Base-by-base conservation (phyloP, 495 filamentous ascomycete species). In the Xylaria cubensis region DNA sequence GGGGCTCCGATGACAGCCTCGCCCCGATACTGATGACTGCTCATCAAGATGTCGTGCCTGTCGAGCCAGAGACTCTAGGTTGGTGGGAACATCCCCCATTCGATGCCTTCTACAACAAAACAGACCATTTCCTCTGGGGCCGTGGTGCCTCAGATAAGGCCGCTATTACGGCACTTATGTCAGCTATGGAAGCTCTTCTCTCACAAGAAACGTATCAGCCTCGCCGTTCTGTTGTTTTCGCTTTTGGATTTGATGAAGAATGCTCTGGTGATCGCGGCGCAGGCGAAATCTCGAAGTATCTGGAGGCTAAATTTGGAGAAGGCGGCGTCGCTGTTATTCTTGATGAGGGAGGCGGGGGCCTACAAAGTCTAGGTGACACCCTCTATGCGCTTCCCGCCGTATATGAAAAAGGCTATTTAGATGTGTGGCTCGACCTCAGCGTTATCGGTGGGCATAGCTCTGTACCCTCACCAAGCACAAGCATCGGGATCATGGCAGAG, bases 171-270 rank as follows among this genome's bases (percentile, higher is more conserved):
- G 89, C 84, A 0, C 78, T 89, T 0, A 78, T 92, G 68, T 87
- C 86, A 34, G 83, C 81, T 2, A 74, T 89, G 6, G 88, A 90
- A 67, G 84, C 85, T 36, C 81, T 91, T 2, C 77, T 90, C 8
- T 74, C 76, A 2, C 85, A 87, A 46, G 48, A 67, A n/a, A 75
- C 80, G 32, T 91, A 85, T 78, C 68, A 73, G 1, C 89, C 89
- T 0, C 79, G 78, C 39, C 83, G 90, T 64, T 88, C 87, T 0
- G 74, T 91, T 0, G 65, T 91, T 6, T 76, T 91, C 0, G 84
- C 86, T 34, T 89, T 91, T 72, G 89, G 89, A 0, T 91, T 87
- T 71, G 90, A 92, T 71, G 88, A 90, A 72, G 89, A 91, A 69
- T 86, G 87, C 17, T 83, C 84, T 67, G 89, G 89, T 6, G 81